A percentile compares a stretch with the other conserved stretches of the same genome.
phyloP scores from a whole-genome alignment of 2,329 filamentous ascomycete species.

The Cryphonectria radicalis region DNA sequence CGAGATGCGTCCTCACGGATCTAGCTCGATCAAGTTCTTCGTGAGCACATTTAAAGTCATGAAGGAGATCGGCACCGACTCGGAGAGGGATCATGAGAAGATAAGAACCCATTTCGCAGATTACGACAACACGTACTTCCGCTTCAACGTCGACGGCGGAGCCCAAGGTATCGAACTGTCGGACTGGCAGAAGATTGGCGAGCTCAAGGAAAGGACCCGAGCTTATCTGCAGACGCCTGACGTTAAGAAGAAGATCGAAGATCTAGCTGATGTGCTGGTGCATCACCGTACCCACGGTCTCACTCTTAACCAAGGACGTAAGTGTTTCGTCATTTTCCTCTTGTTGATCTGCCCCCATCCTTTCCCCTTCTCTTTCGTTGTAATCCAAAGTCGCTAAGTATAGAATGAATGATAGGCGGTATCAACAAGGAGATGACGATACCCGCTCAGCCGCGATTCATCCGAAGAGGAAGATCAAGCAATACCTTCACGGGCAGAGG shows the following conservation, averaged over 20 bases:
- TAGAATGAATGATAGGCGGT: conserved; percentile 15
- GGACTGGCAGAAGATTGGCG: conserved; percentile 35
- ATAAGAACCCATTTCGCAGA: conserved; percentile 18
- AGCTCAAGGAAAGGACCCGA: conserved; percentile 33
- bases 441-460: conserved; percentile 17
- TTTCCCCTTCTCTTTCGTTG: background rate
- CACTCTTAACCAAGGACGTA: conserved; percentile 33
- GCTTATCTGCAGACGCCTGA: conserved; percentile 31
- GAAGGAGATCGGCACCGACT: conserved; percentile 29
- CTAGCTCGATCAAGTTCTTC: no score
- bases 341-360: background rate
- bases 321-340: conserved; percentile 5
- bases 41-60: conserved; percentile 14
- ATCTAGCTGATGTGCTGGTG: conserved; percentile 32
- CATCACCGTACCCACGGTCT: conserved; percentile 28
- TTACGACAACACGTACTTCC: conserved; percentile 35
- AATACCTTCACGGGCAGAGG: conserved; percentile 36
- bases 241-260: conserved; percentile 30
- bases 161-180: conserved; percentile 33
- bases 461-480: conserved; percentile 25
- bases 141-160: conserved; percentile 36
- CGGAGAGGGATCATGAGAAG: conserved; percentile 31
- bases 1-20: background rate
- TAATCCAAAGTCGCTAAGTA: background rate
- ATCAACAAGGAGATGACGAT: conserved; percentile 30